These are phyloP conservation scores for Trematosphaeria pertusa DNA, from an alignment of 2,329 filamentous ascomycete species.

Conservation along the genomic window DNA sequence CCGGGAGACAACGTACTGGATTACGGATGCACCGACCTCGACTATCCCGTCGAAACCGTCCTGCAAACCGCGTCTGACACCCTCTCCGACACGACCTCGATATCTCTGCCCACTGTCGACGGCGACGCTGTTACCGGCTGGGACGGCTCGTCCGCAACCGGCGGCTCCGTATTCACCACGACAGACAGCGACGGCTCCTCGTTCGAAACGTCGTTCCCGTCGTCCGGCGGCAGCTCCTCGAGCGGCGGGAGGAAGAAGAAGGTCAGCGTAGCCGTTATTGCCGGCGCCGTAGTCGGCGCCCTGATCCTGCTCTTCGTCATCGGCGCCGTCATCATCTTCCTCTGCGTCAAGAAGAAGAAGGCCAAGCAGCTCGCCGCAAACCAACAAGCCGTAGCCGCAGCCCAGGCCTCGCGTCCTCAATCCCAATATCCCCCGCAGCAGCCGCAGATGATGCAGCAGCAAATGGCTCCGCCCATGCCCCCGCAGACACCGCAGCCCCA, in stretches of 20 bases:
- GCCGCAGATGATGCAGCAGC: slow-evolving; percentile 7
- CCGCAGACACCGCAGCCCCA: slow-evolving; percentile 4
- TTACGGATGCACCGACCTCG: slow-evolving; percentile 29
- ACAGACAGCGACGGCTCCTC: background rate
- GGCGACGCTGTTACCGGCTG: slow-evolving; percentile 21
- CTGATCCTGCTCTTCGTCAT: slow-evolving; percentile 12
- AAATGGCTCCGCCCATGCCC: background rate
- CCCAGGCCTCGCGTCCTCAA: slow-evolving; percentile 11
- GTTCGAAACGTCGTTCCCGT: background rate
- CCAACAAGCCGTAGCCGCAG: slow-evolving; percentile 10
- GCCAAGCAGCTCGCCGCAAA: slow-evolving; percentile 8
- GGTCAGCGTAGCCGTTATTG: slow-evolving; percentile 11
- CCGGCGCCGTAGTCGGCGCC: slow-evolving; percentile 13
- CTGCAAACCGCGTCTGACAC: slow-evolving; percentile 21
- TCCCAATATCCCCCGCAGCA: slow-evolving; percentile 9
- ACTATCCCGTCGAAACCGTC: slow-evolving; percentile 23
- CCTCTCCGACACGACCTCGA: slow-evolving; percentile 19
- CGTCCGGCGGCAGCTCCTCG: background rate
- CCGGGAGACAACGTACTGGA: slow-evolving; percentile 24
- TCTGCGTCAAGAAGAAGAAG: slow-evolving; percentile 19
- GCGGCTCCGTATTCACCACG: background rate
- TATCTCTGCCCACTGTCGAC: slow-evolving; percentile 24
- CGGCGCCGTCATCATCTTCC: slow-evolving; percentile 16
- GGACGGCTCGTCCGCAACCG: slow-evolving; percentile 4
- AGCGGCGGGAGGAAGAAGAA: slow-evolving; percentile 7